These are phyloP conservation scores for Leccinum subspadiceum DNA, from an alignment of 1,284 basidiomycete species.

Conservation along the genomic window DNA sequence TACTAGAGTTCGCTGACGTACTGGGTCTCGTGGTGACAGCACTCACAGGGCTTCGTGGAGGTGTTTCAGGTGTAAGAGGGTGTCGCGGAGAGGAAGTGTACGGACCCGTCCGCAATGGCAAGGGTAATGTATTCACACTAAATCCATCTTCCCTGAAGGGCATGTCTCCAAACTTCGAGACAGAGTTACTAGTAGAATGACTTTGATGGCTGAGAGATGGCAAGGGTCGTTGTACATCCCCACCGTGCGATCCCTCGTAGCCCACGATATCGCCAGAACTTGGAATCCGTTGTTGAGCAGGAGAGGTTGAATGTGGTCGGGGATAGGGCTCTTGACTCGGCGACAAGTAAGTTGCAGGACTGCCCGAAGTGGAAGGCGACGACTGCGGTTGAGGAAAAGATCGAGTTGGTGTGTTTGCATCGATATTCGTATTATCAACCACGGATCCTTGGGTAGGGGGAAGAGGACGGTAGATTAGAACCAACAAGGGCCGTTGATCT, in stretches of 20 bases:
- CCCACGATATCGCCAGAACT: conserved; percentile 18
- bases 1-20: conserved; percentile 27
- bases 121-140: conserved; percentile 23
- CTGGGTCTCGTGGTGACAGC: conserved; percentile 43
- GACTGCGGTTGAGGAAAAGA: conserved; percentile 34
- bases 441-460: conserved; percentile 31
- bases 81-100: conserved; percentile 27
- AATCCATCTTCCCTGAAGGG: conserved; percentile 32
- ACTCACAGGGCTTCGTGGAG: conserved; percentile 59
- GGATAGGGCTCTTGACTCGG: conserved; percentile 50
- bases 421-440: conserved; percentile 20
- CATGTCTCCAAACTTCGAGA: conserved; percentile 33
- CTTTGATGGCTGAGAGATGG: conserved; percentile 28
- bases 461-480: conserved; percentile 27
- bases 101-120: conserved; percentile 29
- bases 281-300: conserved; percentile 37
- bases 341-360: conserved; percentile 27
- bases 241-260: conserved; percentile 29
- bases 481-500: conserved; percentile 19
- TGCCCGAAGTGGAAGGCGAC: conserved; percentile 35
- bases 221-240: conserved; percentile 30
- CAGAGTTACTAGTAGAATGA: conserved; percentile 28
- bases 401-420: conserved; percentile 18
- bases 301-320: conserved; percentile 60
- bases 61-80: conserved; percentile 31